Evolutionary conservation across 495 filamentous ascomycete species (phyloP).

Genomic region (Neurospora tetraspora): DNA sequence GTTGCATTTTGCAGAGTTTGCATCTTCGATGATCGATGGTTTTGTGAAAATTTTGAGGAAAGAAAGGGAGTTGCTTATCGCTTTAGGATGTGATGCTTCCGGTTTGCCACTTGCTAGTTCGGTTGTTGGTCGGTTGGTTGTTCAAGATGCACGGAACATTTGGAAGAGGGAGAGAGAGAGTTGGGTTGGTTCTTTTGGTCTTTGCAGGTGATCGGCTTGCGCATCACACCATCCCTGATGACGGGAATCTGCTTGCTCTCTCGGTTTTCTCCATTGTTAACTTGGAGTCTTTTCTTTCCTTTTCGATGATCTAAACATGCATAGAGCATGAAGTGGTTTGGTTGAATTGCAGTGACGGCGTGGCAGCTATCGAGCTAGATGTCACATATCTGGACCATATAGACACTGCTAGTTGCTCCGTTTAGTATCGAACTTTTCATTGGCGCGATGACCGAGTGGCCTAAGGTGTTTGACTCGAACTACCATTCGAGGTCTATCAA

Average conservation of each 20-base stretch:
- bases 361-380: background rate
- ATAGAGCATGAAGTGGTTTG: background rate
- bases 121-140: background rate
- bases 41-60: background rate
- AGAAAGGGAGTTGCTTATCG: background rate
- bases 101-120: background rate
- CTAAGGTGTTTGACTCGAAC: background rate
- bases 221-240: background rate
- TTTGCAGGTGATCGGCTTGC: background rate
- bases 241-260: background rate
- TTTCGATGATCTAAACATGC: background rate
- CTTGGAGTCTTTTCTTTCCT: background rate
- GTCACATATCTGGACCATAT: background rate
- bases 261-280: background rate
- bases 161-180: background rate
- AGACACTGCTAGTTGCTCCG: background rate
- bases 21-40: background rate
- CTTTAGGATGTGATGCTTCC: background rate
- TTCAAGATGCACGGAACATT: background rate
- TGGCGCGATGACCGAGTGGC: background rate
- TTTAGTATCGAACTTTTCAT: background rate
- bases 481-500: background rate
- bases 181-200: background rate
- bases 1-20: background rate
- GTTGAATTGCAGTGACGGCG: background rate